Evolutionary conservation across 1,284 basidiomycete species (phyloP).

Genomic region (Naganishia albida): DNA sequence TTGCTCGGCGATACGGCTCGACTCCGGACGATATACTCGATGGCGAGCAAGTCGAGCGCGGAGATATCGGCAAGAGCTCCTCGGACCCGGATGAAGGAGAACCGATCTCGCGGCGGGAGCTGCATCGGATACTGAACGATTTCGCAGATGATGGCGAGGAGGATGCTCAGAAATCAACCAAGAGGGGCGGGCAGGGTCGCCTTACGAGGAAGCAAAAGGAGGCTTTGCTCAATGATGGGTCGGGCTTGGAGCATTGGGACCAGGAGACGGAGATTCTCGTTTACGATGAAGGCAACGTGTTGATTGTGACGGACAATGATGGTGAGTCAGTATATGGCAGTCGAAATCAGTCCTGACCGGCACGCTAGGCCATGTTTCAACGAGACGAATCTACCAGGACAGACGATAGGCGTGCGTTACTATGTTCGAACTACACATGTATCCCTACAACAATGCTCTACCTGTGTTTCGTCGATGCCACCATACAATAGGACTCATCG

Average conservation of each 20-base stretch:
- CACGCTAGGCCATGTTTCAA: constrained; percentile 29
- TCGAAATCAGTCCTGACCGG: not conserved
- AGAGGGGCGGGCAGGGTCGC: constrained; percentile 21
- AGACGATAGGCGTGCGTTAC: not conserved
- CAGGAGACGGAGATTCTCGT: constrained; percentile 33
- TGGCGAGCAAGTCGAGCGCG: constrained; percentile 8
- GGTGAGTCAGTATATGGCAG: constrained; percentile 32
- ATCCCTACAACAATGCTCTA: constrained; percentile 17
- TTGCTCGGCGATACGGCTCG: constrained; percentile 24
- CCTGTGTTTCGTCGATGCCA: not conserved
- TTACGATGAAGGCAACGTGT: constrained; percentile 37
- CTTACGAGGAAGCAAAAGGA: constrained; percentile 32
- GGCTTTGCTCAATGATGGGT: constrained; percentile 32
- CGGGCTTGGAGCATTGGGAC: constrained; percentile 35
- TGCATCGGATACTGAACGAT: constrained; percentile 35
- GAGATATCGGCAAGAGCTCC: not conserved
- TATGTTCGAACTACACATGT: constrained; percentile 1
- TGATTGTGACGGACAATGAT: constrained; percentile 46
- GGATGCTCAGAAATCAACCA: constrained; percentile 15
- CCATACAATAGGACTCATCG: not conserved
- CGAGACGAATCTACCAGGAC: constrained; percentile 28
- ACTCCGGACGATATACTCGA: constrained; percentile 14
- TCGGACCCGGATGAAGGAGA: constrained; percentile 32
- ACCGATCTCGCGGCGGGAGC: constrained; percentile 33
- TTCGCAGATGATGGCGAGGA: constrained; percentile 26